Evolutionary conservation across 495 filamentous ascomycete species (phyloP).

Genomic region (Tuber aestivum): DNA sequence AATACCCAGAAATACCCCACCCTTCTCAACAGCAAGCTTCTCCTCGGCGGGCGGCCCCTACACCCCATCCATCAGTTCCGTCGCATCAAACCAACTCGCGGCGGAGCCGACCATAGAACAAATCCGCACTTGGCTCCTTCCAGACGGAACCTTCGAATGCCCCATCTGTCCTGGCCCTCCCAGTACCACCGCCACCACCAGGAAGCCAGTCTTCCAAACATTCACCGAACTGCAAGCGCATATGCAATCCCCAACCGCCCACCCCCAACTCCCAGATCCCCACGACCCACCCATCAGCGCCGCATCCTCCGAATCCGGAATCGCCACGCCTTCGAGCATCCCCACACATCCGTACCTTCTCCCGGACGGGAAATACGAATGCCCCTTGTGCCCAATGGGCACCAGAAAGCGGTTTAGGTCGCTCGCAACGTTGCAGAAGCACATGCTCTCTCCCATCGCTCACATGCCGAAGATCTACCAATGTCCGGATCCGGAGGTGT

Average conservation of each 20-base stretch:
- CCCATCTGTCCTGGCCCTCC: neutral
- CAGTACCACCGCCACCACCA: neutral
- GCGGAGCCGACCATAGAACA: neutral
- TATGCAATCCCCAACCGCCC: neutral
- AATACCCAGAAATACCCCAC: neutral
- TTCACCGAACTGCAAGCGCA: neutral
- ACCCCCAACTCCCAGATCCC: neutral
- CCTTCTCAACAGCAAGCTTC: neutral
- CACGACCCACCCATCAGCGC: neutral
- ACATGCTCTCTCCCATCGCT: constrained; percentile 14
- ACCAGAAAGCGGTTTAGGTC: neutral
- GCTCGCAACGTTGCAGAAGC: constrained; percentile 6
- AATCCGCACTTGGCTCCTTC: neutral
- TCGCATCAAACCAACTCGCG: neutral
- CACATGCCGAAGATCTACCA: constrained; percentile 32
- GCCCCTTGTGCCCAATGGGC: constrained; percentile 18
- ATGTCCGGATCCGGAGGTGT: constrained; percentile 10
- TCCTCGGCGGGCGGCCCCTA: neutral
- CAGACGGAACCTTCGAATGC: neutral
- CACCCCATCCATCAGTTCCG: neutral
- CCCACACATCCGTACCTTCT: constrained; percentile 6
- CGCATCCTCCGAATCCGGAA: constrained; percentile 16
- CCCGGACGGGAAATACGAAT: constrained; percentile 4
- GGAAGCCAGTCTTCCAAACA: neutral
- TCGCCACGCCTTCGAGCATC: constrained; percentile 14